These are phyloP conservation scores for Talinum fruticosum DNA, from an alignment of 148 eudicot genomes.

Conservation along the genomic window DNA sequence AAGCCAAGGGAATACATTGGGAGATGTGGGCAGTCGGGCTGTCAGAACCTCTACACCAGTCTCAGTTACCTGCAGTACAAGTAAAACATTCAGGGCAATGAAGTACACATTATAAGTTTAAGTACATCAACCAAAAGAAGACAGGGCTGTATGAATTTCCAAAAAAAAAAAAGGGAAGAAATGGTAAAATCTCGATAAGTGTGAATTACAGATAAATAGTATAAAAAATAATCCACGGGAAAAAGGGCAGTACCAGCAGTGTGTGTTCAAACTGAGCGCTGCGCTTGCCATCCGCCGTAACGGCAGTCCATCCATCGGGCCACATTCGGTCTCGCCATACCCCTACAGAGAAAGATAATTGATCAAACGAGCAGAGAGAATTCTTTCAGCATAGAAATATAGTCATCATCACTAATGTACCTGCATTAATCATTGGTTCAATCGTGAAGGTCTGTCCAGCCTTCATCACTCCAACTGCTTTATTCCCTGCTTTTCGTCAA, in stretches of 20 bases:
- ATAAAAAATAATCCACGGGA: not conserved
- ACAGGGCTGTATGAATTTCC: not conserved
- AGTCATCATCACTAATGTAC: constrained; percentile 29
- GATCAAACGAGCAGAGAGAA: not conserved
- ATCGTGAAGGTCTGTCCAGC: constrained; percentile 94
- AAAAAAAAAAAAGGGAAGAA: not conserved
- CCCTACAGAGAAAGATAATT: constrained; percentile 39
- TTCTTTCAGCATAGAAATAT: not conserved
- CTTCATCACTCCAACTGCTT: constrained; percentile 99
- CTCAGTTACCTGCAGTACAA: constrained; percentile 68
- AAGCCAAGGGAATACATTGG: constrained; percentile 88
- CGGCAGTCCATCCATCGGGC: constrained; percentile 99
- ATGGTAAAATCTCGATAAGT: not conserved
- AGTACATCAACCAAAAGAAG: not conserved
- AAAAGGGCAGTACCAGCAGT: constrained; percentile 50
- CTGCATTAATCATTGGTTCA: constrained; percentile 96
- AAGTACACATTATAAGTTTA: not conserved
- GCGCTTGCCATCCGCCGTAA: constrained; percentile 95
- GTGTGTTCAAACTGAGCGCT: constrained; percentile 99
- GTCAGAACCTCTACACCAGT: constrained; percentile 93
- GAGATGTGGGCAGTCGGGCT: constrained; percentile 85
- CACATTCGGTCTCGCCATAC: constrained; percentile 98
- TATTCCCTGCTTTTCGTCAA: constrained; percentile 69
- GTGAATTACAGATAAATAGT: not conserved
- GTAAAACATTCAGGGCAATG: not conserved